Percentiles rank a stretch among this genome's conserved stretches.
These are phyloP conservation scores for Irineochytrium annulatum DNA, from an alignment of 192 early-diverging fungal species.

Conservation along the genomic window DNA sequence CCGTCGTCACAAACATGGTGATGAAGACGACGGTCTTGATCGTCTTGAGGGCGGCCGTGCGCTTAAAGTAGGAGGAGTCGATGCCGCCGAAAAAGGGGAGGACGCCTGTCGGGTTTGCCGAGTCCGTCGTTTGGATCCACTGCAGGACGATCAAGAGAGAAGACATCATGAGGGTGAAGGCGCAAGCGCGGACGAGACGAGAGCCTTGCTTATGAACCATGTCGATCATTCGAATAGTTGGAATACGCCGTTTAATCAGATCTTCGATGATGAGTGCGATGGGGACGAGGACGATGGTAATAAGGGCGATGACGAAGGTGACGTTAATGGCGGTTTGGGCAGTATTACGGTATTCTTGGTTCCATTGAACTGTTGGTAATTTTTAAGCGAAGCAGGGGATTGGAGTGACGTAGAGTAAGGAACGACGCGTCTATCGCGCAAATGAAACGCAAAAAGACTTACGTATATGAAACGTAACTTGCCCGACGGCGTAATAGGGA, in stretches of 20 bases:
- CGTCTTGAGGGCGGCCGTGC: neutral
- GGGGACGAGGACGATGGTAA: neutral
- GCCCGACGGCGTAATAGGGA: neutral
- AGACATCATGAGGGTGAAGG: neutral
- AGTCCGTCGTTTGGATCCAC: neutral
- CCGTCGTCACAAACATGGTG: neutral
- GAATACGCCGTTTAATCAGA: neutral
- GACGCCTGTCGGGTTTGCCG: neutral
- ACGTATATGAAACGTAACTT: neutral
- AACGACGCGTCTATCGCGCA: too few relatives aligned
- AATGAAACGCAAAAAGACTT: too few relatives aligned
- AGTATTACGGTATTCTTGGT: neutral
- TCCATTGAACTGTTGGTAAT: too few relatives aligned
- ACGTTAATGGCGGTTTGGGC: neutral
- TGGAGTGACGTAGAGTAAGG: too few relatives aligned
- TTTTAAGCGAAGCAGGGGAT: too few relatives aligned
- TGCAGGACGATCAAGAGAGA: neutral
- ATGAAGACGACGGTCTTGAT: conserved; percentile 3
- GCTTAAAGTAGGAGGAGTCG: neutral
- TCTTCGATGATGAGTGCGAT: neutral
- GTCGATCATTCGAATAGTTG: neutral
- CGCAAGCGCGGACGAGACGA: neutral
- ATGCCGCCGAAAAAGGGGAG: conserved; percentile 2
- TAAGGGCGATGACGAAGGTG: neutral
- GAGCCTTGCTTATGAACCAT: conserved; percentile 9